Base-by-base conservation (phyloP, 1,284 basidiomycete species). In the Butyriboletus appendiculatus region DNA sequence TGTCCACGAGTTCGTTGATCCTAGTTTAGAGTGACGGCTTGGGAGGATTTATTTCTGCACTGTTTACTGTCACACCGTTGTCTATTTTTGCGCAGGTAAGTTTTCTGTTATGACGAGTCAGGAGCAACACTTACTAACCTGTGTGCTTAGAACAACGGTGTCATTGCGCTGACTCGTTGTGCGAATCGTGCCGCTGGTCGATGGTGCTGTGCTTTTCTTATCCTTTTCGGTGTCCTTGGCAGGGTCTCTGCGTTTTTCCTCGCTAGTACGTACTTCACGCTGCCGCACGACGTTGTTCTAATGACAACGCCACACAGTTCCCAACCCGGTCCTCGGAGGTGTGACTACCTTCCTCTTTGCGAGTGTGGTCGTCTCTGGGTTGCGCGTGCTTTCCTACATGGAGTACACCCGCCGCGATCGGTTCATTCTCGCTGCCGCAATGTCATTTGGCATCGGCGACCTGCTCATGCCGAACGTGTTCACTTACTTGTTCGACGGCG, bases 161-260 rank as follows among this genome's bases (percentile, higher is more conserved):
- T 91, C 28, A 92, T 92, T 50, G 84, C 85, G 3, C 81, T 92
- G 57, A 92, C 89, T 0, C 82, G 88, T 2, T 91, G 88, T 59
- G 89, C 89, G 11, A 92, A 88, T 67, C 79, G 86, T 24, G 75
- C 76, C 6, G 88, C 89, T 2, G 89, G 89, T 12, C 76, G 84
- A 11, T 89, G 84, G 81, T 89, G 87, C 62, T 89, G 87, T 64
- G 68, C 67, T 56, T 89, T 89, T 75, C 81, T 90, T 61, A 85
- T 89, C 63, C 69, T 88, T 14, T 88, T 85, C 60, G 90, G 88
- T 6, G 71, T 92, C 42, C 75, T 94, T 1, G 90, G 90, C 44
- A 94, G 94, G 69, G 76, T 94, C 40, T 87, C 87, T 3, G 90
- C 89, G 0, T 83, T 90, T 28, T 90, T 92, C 72, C 79, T 92